Evolutionary conservation across 2,329 filamentous ascomycete genomes (phyloP), one percentile per base, ranked within the genome.

Genomic region (Colletotrichum incanum): DNA sequence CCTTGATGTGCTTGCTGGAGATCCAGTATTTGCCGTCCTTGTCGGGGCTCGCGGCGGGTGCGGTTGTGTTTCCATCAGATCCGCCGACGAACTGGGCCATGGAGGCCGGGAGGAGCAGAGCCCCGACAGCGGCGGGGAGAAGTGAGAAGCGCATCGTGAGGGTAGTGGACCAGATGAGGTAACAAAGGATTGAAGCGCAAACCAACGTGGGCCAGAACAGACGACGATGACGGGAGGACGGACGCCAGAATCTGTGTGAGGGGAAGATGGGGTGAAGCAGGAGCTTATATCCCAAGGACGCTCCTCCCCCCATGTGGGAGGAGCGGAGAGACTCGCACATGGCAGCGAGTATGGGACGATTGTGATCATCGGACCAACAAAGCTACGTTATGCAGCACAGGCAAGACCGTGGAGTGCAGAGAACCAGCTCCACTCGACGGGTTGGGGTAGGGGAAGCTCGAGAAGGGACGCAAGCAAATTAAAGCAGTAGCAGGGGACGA

Each of bases 21-120:
- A 95, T 90, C 84, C 91, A 92, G 84, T 94, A 95, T 81, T 95
- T 93, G 73, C 90, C 90, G 75, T 91, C 81, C 74, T 84, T 80
- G 77, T 92, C 89, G 0, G 90, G 87, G 28, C 82, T 80, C 43
- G 76, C 65, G 37, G 72, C 76, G 66, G 68, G 72, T 37, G 76
- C 67, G 34, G 75, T 71, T 58, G 76, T 62, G 61, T 73, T 75
- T 58, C 72, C 75, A 11, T 73, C 66, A 3, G 74, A 71, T 34
- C 37, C 66, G 50, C 74, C 76, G 4, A 76, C 72, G 43, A 74
- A 73, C 65, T 80, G 76, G 43, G 80, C 77, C 43, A 76, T 78
- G 45, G 76, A 76, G 54, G 77, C 78, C 70, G 82, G 79, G 71
- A 81, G 74, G 18, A 79, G 68, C 23, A 74, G 41, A 37, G 68